Evolutionary conservation across 768 basidiomycete species (phyloP), one percentile per base, ranked within the genome.

Genomic region (Mycena galericulata): DNA sequence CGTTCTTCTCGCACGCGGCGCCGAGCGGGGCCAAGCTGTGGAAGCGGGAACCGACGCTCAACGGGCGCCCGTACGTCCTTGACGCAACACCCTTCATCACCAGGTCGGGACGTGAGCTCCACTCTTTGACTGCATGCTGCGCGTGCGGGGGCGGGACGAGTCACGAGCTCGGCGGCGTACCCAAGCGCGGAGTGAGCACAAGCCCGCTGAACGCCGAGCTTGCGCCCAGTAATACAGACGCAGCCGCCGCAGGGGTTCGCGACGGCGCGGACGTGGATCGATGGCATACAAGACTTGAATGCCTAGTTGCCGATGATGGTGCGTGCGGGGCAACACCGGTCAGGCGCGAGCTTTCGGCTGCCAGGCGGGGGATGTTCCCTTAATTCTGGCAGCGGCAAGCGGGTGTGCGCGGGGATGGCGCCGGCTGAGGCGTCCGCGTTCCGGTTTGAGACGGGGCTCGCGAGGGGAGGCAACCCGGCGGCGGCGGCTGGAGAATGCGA

Each of bases 371-470:
- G 41, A n/a, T n/a, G n/a, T n/a, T n/a, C n/a, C n/a, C n/a, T n/a
- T n/a, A n/a, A n/a, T n/a, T n/a, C n/a, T n/a, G 84, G 84, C 62
- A 79, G 79, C 62, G 77, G 75, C 4, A 43, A n/a, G 55, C 78
- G 82, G 67, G 84, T 66, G 61, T 80, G 86, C 72, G 85, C 86
- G 41, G 85, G 84, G 45, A 81, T 89, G 73, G 77, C 83, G 17
- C 92, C 93, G 34, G 87, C 92, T 20, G 91, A 94, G 78, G 92
- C 92, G 77, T 90, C 93, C 59, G 88, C 86, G 40, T 88, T 95
- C 55, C 93, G 95, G 59, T 96, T 96, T 80, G 90, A 93, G 81
- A 94, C 93, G 34, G 85, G 93, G 66, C 81, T 94, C 75, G 89
- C 92, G 46, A 90, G 89, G 74, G 47, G 85, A 84, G 69, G 69